Conservation (phyloP, 2,329 filamentous ascomycete genomes). For the Paraphaeosphaeria minitans region DNA sequence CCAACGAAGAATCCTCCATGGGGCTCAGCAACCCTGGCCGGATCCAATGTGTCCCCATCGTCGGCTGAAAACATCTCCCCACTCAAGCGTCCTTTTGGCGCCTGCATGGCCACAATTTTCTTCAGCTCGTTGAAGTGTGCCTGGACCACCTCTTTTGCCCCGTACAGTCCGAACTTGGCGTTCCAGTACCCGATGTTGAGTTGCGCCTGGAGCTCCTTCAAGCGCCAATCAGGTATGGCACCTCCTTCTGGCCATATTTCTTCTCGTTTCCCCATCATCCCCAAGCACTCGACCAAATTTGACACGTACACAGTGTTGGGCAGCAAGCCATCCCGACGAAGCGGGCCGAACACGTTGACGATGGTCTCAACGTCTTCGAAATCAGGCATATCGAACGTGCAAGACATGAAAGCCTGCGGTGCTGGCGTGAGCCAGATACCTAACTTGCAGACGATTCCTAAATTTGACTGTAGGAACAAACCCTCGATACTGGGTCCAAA, state of each 20-base stretch:
- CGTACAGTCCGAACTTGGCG: constrained; percentile 54
- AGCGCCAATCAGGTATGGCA: constrained; percentile 53
- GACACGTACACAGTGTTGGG: constrained; percentile 54
- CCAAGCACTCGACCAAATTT: constrained; percentile 54
- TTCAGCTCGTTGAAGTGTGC: constrained; percentile 51
- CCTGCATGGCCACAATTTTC: constrained; percentile 44
- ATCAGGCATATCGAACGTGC: constrained; percentile 53
- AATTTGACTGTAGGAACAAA: constrained; percentile 59
- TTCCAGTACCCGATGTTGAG: constrained; percentile 53
- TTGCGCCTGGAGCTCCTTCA: constrained; percentile 51
- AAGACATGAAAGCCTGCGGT: constrained; percentile 55
- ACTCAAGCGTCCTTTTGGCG: constrained; percentile 47
- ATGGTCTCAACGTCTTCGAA: constrained; percentile 54
- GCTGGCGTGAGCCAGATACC: constrained; percentile 41
- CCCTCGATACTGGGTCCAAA: constrained; percentile 49
- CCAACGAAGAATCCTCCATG: constrained; percentile 42
- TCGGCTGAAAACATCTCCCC: constrained; percentile 48
- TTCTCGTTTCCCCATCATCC: constrained; percentile 51
- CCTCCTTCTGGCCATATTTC: constrained; percentile 53
- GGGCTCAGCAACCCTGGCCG: constrained; percentile 35
- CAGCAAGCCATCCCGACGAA: constrained; percentile 52
- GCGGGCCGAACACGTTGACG: constrained; percentile 52
- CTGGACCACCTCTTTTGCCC: constrained; percentile 49
- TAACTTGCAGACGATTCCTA: constrained; percentile 56
- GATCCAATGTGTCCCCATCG: constrained; percentile 48